A percentile compares a stretch with the other conserved stretches of the same genome.
These are phyloP conservation scores for Sphagnum contortum DNA, from an alignment of 225 moss, liverwort and hornwort genomes.

Conservation along the genomic window DNA sequence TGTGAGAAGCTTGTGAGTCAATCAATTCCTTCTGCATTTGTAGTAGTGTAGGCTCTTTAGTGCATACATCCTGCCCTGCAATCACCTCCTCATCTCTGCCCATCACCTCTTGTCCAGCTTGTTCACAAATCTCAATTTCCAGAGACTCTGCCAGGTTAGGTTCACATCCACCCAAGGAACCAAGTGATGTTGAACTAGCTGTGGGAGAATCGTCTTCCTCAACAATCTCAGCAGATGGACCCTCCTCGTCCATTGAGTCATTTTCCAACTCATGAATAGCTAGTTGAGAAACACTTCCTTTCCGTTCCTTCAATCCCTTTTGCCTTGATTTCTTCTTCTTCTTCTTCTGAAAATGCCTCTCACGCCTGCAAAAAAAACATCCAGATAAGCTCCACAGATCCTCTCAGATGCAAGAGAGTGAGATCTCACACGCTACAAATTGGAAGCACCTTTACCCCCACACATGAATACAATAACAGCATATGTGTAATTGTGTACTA, in stretches of 20 bases:
- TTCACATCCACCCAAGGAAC: conserved; percentile 23
- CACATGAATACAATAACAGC: not conserved
- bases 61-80: conserved; percentile 2
- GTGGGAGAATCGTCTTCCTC: conserved; percentile 65
- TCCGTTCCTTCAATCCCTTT: conserved; percentile 41
- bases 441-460: not conserved
- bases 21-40: not conserved
- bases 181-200: conserved; percentile 48
- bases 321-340: conserved; percentile 62
- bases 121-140: conserved; percentile 22
- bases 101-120: conserved; percentile 5
- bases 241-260: conserved; percentile 45
- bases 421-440: not conserved
- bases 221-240: conserved; percentile 24
- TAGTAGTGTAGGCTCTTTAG: not conserved
- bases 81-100: conserved; percentile 13
- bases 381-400: not conserved
- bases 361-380: conserved; percentile 29
- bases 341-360: conserved; percentile 53
- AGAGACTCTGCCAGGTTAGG: conserved; percentile 25
- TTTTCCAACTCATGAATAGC: conserved; percentile 36
- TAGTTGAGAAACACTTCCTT: conserved; percentile 12
- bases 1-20: not conserved
- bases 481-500: not conserved
- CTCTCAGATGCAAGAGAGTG: not conserved